Percentiles rank a stretch among this genome's conserved stretches.
These are phyloP conservation scores for Yarrowia sp. DNA, from an alignment of 805 yeast genomes.

Conservation along the genomic window DNA sequence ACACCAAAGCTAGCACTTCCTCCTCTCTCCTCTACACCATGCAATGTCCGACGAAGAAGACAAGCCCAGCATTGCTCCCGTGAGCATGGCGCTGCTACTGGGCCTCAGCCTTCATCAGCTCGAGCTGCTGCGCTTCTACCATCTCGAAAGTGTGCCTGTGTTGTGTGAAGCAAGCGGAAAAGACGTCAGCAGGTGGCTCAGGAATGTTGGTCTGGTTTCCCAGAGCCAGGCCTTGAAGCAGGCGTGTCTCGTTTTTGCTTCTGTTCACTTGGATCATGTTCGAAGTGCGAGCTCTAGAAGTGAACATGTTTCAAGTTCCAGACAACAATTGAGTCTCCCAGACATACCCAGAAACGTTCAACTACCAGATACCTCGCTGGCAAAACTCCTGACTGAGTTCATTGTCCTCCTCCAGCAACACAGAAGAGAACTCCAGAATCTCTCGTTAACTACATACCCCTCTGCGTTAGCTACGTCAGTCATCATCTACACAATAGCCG, in stretches of 20 bases:
- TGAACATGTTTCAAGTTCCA: neutral
- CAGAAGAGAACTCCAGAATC: neutral
- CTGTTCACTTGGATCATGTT: neutral
- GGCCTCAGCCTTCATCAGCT: neutral
- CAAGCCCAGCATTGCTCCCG: neutral
- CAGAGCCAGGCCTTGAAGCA: neutral
- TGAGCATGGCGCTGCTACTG: neutral
- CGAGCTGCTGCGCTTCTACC: neutral
- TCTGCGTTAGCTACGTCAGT: neutral
- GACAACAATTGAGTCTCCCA: neutral
- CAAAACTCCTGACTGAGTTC: neutral
- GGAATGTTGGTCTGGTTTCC: neutral
- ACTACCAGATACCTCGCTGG: neutral
- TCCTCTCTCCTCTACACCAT: neutral
- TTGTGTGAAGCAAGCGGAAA: neutral
- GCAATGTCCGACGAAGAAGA: neutral
- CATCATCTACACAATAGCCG: neutral
- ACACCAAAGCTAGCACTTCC: too few relatives aligned
- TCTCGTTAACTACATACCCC: neutral
- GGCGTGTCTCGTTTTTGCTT: neutral
- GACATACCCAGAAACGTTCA: neutral
- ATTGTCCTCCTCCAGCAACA: neutral
- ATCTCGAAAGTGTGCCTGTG: neutral
- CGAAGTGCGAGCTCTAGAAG: neutral
- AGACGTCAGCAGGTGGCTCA: neutral